Evolutionary conservation across 306 rosid genomes (phyloP).

Genomic region (Alnus rubra): DNA sequence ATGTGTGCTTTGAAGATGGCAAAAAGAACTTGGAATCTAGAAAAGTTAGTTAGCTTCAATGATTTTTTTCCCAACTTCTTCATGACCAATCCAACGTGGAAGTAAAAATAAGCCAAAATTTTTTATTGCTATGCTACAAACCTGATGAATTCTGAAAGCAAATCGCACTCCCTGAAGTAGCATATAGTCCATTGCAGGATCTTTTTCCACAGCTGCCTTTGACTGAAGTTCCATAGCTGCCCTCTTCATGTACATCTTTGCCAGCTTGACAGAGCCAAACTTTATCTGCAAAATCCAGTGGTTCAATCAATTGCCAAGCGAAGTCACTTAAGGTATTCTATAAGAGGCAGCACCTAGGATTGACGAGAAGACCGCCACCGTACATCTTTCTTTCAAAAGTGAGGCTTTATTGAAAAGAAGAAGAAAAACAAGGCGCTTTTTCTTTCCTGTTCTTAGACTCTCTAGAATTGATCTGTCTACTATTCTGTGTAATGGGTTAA

Average conservation of each 20-base stretch:
- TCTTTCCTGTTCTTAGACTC: neutral
- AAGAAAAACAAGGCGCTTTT: neutral
- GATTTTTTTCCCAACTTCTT: neutral
- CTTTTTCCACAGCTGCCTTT: conserved; percentile 82
- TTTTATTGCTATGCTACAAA: conserved; percentile 18
- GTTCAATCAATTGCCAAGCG: conserved; percentile 28
- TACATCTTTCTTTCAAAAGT: too few species aligned
- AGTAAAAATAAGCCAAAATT: conserved; percentile 8
- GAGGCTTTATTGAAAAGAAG: neutral
- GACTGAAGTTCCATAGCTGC: conserved; percentile 93
- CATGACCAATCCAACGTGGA: neutral
- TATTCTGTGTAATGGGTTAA: neutral
- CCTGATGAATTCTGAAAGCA: conserved; percentile 99
- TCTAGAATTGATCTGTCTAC: neutral
- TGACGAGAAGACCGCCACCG: too few species aligned
- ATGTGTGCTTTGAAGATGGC: too few species aligned
- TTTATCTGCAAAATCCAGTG: conserved; percentile 59
- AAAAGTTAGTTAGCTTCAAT: neutral
- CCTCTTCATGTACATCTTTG: conserved; percentile 88
- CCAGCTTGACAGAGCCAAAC: conserved; percentile 86
- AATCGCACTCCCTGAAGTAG: conserved; percentile 99
- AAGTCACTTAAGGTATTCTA: neutral
- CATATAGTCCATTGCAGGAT: conserved; percentile 98
- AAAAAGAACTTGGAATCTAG: neutral
- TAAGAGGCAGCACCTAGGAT: neutral